A percentile compares a stretch with the other conserved stretches of the same genome.
Evolutionary conservation across 73 alveolate species (phyloP).

Genomic region (Symbiodinium pilosum): DNA sequence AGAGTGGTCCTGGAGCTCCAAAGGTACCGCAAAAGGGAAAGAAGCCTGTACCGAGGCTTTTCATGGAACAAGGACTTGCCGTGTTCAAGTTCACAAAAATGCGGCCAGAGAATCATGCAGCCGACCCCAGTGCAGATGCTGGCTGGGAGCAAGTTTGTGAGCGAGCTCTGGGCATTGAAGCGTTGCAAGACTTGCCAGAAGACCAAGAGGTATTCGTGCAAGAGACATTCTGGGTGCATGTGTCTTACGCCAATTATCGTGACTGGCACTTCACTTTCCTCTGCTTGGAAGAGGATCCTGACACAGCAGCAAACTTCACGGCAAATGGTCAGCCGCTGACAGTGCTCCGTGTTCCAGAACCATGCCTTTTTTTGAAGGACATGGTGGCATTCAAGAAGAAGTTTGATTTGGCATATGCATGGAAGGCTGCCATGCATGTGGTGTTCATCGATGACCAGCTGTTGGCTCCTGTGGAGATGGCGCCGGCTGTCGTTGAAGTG

Average conservation of each 20-base stretch:
- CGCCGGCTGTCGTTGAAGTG: background rate
- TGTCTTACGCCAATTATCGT: background rate
- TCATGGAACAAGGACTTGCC: background rate
- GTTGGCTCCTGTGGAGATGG: background rate
- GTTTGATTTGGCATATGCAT: background rate
- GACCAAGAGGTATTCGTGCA: background rate
- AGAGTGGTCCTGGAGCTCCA: background rate
- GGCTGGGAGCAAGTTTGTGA: background rate
- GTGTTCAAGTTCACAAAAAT: background rate
- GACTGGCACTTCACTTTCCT: background rate
- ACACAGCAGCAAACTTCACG: background rate
- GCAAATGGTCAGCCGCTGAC: background rate
- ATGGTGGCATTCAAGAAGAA: background rate
- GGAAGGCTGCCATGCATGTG: background rate
- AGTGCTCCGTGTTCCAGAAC: background rate
- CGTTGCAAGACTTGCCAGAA: background rate
- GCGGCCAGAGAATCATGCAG: background rate
- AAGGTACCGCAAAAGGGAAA: background rate
- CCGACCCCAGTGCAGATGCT: background rate
- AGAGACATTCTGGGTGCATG: background rate
- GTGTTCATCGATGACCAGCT: background rate
- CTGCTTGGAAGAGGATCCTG: background rate
- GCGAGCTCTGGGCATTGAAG: too few relatives aligned
- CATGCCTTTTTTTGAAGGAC: background rate
- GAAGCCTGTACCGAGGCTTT: background rate